Conservation (phyloP, 2,329 filamentous ascomycete species). For the Colletotrichum chlorophyti region DNA sequence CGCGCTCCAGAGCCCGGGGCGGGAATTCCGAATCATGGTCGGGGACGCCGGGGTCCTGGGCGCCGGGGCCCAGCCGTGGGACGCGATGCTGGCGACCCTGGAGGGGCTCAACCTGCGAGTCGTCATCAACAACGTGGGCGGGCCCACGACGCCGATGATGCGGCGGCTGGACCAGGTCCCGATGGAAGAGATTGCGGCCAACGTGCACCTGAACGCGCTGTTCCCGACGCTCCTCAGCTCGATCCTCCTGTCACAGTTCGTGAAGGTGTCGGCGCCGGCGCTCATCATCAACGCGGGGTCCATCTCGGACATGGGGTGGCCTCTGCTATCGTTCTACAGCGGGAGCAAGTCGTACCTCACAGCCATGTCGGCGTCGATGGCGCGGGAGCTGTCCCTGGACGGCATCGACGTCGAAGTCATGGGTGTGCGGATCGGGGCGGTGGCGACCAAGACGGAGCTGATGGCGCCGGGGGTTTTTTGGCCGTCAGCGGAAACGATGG, state of each 20-base stretch:
- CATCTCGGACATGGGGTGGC: slow-evolving; percentile 14
- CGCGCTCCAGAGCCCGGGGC: slow-evolving; percentile 43
- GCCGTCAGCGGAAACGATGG: slow-evolving; percentile 15
- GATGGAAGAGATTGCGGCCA: slow-evolving; percentile 5
- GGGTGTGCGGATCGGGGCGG: slow-evolving; percentile 11
- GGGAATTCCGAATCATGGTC: slow-evolving; percentile 47
- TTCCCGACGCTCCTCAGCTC: slow-evolving; percentile 23
- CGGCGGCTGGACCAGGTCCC: slow-evolving; percentile 13
- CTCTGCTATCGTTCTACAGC: slow-evolving; percentile 20
- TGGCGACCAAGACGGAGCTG: slow-evolving; percentile 13
- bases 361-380: slow-evolving; percentile 11
- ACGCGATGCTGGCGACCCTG: slow-evolving; percentile 20
- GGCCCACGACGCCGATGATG: slow-evolving; percentile 2
- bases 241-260: slow-evolving; percentile 9
- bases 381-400: slow-evolving; percentile 8
- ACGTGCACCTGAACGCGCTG: slow-evolving; percentile 20
- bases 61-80: slow-evolving; percentile 1
- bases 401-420: slow-evolving; percentile 23
- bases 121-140: slow-evolving; percentile 32
- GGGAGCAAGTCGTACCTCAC: slow-evolving; percentile 23
- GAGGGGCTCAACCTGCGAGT: slow-evolving; percentile 30
- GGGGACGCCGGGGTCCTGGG: slow-evolving; percentile 46
- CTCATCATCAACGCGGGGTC: slow-evolving; percentile 27
- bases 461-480: slow-evolving; percentile 14
- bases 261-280: background rate